Evolutionary conservation across 2,329 filamentous ascomycete species (phyloP), one percentile per base, ranked within the genome.

Genomic region (Calonectria hawksworthii): DNA sequence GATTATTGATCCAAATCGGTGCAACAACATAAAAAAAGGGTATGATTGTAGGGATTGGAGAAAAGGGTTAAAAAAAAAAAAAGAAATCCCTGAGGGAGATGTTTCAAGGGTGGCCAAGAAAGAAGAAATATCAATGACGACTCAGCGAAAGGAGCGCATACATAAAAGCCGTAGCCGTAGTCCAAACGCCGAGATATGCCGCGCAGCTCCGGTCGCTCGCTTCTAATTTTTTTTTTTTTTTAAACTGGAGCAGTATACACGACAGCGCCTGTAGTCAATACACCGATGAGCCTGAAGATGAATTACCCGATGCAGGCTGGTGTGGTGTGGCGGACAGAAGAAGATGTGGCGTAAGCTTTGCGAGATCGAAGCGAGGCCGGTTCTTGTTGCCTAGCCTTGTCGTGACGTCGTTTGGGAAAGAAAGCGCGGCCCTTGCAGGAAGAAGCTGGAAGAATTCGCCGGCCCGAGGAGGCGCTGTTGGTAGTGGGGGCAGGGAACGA

Each of bases 141-240:
- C 18, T 41, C 23, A 65, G 50, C 7, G 26, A 30, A 54, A 34
- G 44, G 34, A 59, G 28, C 26, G 52, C 54, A 52, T 44, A 32
- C n/a, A n/a, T n/a, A 34, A 41, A 28, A 68, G 34, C n/a, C 52
- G 21, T 47, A 32, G 52, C 56, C 26, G 14, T 63, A 41, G 23
- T 16, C 34, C 28, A 70, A 56, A 47, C 26, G 50, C 28, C 65
- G 38, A 47, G 72, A 70, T 34, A 74, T 70, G 65, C 47, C 70
- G 65, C 66, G 47, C 10, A 63, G 36, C 11, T 21, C 59, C 47
- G 65, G 32, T 51, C 56, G 61, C 41, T 51, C 56, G 61, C 41
- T 38, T 59, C n/a, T 36, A 14, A 18, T 68, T 68, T 68, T 26
- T 68, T 69, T 69, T 51, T 51, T 51, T 69, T 69, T 32, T 50